phyloP scores from a whole-genome alignment of 2,329 filamentous ascomycete genomes.

The Thermothelomyces thermophilus region DNA sequence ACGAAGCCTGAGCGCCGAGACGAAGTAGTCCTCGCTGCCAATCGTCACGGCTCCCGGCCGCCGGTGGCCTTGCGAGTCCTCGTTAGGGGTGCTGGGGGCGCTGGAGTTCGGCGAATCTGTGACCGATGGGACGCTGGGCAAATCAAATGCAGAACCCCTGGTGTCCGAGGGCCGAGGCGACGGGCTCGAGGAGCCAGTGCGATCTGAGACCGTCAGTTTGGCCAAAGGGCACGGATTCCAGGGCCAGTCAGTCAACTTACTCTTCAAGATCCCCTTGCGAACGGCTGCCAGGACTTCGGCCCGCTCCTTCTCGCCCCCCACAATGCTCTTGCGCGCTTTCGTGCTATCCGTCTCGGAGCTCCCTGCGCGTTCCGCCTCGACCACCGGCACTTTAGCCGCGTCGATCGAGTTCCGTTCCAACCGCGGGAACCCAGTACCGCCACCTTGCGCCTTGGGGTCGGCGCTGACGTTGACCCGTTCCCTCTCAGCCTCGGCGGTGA shows the following conservation, averaged over 20 bases:
- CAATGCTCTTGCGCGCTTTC: slow-evolving; percentile 72
- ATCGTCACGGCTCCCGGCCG: slow-evolving; percentile 65
- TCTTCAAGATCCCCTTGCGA: slow-evolving; percentile 92
- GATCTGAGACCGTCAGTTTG: slow-evolving; percentile 33
- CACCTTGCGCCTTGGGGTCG: slow-evolving; percentile 61
- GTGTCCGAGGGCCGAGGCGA: slow-evolving; percentile 55
- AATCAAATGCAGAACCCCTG: slow-evolving; percentile 45
- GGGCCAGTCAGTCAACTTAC: slow-evolving; percentile 43
- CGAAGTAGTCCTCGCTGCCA: slow-evolving; percentile 84
- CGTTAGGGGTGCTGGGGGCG: slow-evolving; percentile 79
- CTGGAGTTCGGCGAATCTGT: slow-evolving; percentile 78
- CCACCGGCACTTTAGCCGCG: slow-evolving; percentile 43
- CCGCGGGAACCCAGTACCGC: slow-evolving; percentile 75
- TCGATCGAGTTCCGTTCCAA: slow-evolving; percentile 79
- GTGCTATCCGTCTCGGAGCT: slow-evolving; percentile 56
- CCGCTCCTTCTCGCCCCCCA: slow-evolving; percentile 83
- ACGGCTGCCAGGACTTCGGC: slow-evolving; percentile 88
- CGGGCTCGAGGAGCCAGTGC: slow-evolving; percentile 62
- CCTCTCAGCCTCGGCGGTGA: slow-evolving; percentile 89
- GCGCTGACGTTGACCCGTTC: slow-evolving; percentile 73
- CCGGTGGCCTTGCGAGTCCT: slow-evolving; percentile 63
- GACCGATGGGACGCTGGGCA: slow-evolving; percentile 56
- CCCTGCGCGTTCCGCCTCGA: slow-evolving; percentile 44
- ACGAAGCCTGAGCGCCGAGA: slow-evolving; percentile 65
- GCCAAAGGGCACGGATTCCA: neutral